Evolutionary conservation across 768 basidiomycete species (phyloP).

Genomic region (Coprinopsis marcescibilis): DNA sequence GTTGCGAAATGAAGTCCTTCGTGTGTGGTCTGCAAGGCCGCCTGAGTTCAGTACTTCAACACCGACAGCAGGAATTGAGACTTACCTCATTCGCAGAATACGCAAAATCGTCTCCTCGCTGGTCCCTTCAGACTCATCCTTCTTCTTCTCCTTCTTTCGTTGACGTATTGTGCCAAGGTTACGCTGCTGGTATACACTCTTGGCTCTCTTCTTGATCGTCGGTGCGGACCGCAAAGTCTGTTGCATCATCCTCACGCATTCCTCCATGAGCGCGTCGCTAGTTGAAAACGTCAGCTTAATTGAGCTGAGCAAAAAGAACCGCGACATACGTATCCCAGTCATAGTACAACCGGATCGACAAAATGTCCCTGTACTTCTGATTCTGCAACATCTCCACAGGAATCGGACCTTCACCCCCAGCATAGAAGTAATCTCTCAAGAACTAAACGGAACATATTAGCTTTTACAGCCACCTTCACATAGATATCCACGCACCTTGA

Average conservation of each 20-base stretch:
- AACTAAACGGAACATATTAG: conserved; percentile 46
- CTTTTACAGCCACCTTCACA: background rate
- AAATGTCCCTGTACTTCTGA: conserved; percentile 87
- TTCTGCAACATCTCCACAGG: conserved; percentile 84
- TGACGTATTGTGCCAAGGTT: conserved; percentile 96
- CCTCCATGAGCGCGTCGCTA: conserved; percentile 85
- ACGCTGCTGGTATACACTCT: conserved; percentile 87
- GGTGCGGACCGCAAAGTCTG: conserved; percentile 71
- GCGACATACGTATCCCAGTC: conserved; percentile 83
- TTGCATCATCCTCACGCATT: conserved; percentile 94
- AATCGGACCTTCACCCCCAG: conserved; percentile 87
- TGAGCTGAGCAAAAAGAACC: background rate
- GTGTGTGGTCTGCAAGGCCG: conserved; percentile 56
- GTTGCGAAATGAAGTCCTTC: conserved; percentile 83
- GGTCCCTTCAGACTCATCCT: conserved; percentile 69
- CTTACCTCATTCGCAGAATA: conserved; percentile 90
- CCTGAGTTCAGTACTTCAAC: background rate
- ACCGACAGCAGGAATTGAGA: conserved; percentile 4
- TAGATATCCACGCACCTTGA: conserved; percentile 58
- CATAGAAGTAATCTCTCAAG: conserved; percentile 91
- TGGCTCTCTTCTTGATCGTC: conserved; percentile 80
- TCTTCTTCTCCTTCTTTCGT: conserved; percentile 86
- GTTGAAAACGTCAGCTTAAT: conserved; percentile 11
- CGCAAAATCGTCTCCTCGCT: conserved; percentile 91
- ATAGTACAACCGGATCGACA: conserved; percentile 90